Base-by-base conservation (phyloP, 768 basidiomycete genomes). In the Suillus subalutaceus region DNA sequence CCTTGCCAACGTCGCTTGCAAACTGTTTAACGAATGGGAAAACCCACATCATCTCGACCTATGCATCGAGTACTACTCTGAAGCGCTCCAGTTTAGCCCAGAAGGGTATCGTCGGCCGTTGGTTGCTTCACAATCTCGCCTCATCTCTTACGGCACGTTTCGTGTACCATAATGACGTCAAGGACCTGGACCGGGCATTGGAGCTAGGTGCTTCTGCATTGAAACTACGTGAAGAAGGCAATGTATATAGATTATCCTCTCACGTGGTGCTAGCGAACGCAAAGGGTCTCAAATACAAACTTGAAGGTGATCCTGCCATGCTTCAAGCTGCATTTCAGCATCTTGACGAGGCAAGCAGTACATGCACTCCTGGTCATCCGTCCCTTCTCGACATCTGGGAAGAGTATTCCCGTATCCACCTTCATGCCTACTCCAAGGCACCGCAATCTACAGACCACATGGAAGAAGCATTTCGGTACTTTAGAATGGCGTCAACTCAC, bases 261-360 rank as follows among this genome's bases (percentile, higher is more conserved):
- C 40, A 41, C 5, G 23, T 26, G 23, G 23, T 59, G 16, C 38
- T 41, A 12, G 58, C 58, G 16, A 41, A 41, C 16, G 58, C 58
- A 8, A 59, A 59, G 26, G 58, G 58, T 6, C 40, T 30, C 16
- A 59, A 59, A 26, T 41, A 41, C 3, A 16, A 20, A 9, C 58
- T 41, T 12, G 40, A 30, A 20, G 64, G 70, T 15, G 70, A 71
- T n/a, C 52, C 35, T 16, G 65, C 66, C 32, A 75, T 74, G 20
- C 65, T 78, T 8, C 71, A 76, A 16, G 60, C 71, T 8, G 70
- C 77, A 48, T 70, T 80, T 40, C 66, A 67, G 6, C 72, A 74
- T 44, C 72, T 74, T 46, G 66, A 66, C 40, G 20, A 66, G 9
- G 76, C 75, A 40, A 71, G 75, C n/a, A 69, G 71, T 18, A 55